These are phyloP conservation scores for Hippophae rhamnoides DNA, from an alignment of 306 rosid genomes.

Conservation along the genomic window DNA sequence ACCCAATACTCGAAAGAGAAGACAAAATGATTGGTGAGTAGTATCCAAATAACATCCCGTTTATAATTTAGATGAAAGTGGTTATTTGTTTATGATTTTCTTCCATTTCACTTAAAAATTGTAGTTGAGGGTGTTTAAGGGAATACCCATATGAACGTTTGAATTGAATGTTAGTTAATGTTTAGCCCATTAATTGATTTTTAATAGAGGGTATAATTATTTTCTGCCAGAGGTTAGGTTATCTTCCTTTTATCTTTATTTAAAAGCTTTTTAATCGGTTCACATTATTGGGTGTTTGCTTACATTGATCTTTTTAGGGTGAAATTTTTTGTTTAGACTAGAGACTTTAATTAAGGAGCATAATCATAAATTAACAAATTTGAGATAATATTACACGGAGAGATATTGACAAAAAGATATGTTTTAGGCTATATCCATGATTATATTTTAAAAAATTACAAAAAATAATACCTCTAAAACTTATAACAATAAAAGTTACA, in stretches of 20 bases:
- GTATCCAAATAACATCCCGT: too few species aligned
- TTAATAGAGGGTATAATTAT: conserved; percentile 4
- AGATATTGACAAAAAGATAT: too few species aligned
- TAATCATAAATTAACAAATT: too few species aligned
- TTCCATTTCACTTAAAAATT: background rate
- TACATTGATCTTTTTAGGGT: background rate
- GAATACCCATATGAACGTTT: conserved; percentile 14
- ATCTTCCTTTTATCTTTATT: background rate
- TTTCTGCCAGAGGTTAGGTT: background rate
- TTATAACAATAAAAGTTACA: too few species aligned
- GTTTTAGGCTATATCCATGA: too few species aligned
- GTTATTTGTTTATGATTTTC: conserved; percentile 8
- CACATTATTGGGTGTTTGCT: too few species aligned
- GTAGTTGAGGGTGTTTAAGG: conserved; percentile 18
- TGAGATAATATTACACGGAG: too few species aligned
- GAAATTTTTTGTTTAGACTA: background rate
- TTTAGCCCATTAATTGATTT: conserved; percentile 8
- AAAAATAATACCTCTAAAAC: too few species aligned
- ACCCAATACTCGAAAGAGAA: too few species aligned
- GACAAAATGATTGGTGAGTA: too few species aligned
- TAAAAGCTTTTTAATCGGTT: background rate
- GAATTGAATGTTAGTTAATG: conserved; percentile 13
- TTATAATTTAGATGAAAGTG: conserved; percentile 2
- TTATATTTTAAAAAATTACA: too few species aligned
- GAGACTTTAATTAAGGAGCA: too few species aligned